Evolutionary conservation across 768 basidiomycete species (phyloP), one percentile per base, ranked within the genome.

Genomic region (Amylocystis lapponica): DNA sequence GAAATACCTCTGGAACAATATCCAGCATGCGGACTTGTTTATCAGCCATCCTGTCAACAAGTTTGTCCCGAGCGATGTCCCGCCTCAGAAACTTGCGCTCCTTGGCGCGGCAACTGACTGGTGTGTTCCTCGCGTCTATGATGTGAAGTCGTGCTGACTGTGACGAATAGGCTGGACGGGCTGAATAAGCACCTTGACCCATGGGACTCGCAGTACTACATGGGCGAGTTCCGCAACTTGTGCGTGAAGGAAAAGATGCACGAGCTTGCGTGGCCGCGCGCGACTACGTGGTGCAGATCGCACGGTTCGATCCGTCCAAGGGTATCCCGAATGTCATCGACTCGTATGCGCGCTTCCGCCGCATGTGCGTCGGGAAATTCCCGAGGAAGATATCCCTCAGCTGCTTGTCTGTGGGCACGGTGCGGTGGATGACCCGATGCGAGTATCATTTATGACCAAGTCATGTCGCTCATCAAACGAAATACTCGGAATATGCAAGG

Each of bases 381-480:
- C 75, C 36, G 55, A 52, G 11, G 69, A 76, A 5, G 78, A 81
- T 40, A 68, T 71, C 32, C 88, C 88, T 43, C 88, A 91, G 60
- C 64, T 91, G 51, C 68, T 91, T 55, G 64, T 91, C 51, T 89
- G 87, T 61, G 93, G 93, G 17, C 93, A 96, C 60, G 91, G 91
- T 41, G 86, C 86, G 21, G 90, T 96, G 47, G 93, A 96, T 54
- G 93, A 96, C 63, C 93, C 91, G 91, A 96, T 69, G 91, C 91
- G 12, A 88, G 82, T 64, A 87, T 88, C 68, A 90, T 91, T 63
- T 90, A 90, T 60, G 88, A 90, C 51, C 75, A 88, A 58, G 71
- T 82, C 49, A 74, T 84, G 57, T 74, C 78, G 48, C 65, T 83
- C 49, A 72, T 89, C 41, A 49, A 58, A 45, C 40, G 35, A 48